Base-by-base conservation (phyloP, 2,329 filamentous ascomycete genomes). In the Botryotinia narcissicola region DNA sequence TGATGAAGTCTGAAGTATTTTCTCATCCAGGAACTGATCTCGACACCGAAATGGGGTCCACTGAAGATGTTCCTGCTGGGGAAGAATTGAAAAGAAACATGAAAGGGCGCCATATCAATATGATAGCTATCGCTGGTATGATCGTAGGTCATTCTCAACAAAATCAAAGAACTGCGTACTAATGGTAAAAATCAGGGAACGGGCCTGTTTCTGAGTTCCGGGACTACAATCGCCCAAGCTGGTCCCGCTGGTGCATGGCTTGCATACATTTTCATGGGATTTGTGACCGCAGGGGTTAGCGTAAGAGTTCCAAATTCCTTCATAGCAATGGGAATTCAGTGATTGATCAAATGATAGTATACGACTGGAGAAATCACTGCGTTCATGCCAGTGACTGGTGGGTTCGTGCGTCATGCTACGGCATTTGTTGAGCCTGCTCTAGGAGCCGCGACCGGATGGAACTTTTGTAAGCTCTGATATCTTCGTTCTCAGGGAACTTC, bases 111-210 rank as follows among this genome's bases (percentile, higher is more conserved):
- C 83, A 84, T 79, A 76, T 78, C 76, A 83, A 82, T 71, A 81
- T 84, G 80, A 84, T 84, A 72, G 83, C 83, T 5, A 80, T 84
- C n/a, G 83, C 82, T 3, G 83, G 83, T 64, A 81, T 83, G 32
- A 83, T 84, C 74, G 64, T 71, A 32, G 73, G 93, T 77, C 89
- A 92, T 79, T 90, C 90, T 73, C 88, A 86, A 51, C 57, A 6
- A 35, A 10, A 46, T 18, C 12, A 60, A 6, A 35, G 20, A 12
- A 32, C n/a, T 42, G 35, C 5, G 22, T 6, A 42, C 37, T 72
- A n/a, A 64, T 68, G 29, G 40, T 42, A 46, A 12, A 9, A 32
- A 35, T 16, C 48, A 75, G 77, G 86, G 86, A 66, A 87, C 86
- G 29, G 86, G 87, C 78, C 82, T 88, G 2, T 88, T 88, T 78